These are phyloP conservation scores for Aegilops umbellulata DNA, from an alignment of 176 grass and related monocot genomes.

Conservation along the genomic window DNA sequence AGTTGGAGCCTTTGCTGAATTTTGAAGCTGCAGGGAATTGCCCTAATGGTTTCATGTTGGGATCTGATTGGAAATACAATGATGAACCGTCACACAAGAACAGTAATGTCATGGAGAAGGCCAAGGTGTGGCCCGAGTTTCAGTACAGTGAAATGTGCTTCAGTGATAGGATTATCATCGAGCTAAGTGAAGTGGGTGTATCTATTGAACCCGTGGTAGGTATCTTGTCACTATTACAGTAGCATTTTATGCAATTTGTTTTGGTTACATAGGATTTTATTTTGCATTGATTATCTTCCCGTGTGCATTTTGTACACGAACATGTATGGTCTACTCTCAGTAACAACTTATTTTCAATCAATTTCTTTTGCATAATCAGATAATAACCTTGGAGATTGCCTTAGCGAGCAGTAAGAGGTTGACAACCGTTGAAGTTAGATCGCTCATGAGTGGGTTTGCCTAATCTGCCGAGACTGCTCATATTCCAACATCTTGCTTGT, in stretches of 20 bases:
- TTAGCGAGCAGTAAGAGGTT: background rate
- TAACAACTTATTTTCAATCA: background rate
- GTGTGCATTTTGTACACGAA: conserved; percentile 23
- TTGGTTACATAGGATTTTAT: background rate
- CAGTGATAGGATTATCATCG: conserved; percentile 68
- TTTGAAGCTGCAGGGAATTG: conserved; percentile 45
- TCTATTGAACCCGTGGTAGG: conserved; percentile 70
- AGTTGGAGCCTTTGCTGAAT: conserved; percentile 45
- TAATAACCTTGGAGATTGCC: conserved; percentile 14
- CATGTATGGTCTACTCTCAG: conserved; percentile 1
- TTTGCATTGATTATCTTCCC: background rate
- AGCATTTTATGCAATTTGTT: conserved; percentile 10
- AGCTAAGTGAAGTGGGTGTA: conserved; percentile 74
- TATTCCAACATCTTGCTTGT: background rate
- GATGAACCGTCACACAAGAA: conserved; percentile 45
- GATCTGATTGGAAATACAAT: conserved; percentile 62
- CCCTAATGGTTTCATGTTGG: conserved; percentile 47
- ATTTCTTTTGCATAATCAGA: conserved; percentile 2
- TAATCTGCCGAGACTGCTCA: background rate
- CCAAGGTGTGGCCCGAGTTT: conserved; percentile 55
- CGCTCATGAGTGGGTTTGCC: background rate
- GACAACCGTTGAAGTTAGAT: background rate
- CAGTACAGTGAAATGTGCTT: conserved; percentile 74
- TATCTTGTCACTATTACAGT: conserved; percentile 9
- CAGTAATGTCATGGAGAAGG: conserved; percentile 35